Evolutionary conservation across 2,329 filamentous ascomycete genomes (phyloP), one percentile per base, ranked within the genome.

Genomic region (Alternaria longipes): DNA sequence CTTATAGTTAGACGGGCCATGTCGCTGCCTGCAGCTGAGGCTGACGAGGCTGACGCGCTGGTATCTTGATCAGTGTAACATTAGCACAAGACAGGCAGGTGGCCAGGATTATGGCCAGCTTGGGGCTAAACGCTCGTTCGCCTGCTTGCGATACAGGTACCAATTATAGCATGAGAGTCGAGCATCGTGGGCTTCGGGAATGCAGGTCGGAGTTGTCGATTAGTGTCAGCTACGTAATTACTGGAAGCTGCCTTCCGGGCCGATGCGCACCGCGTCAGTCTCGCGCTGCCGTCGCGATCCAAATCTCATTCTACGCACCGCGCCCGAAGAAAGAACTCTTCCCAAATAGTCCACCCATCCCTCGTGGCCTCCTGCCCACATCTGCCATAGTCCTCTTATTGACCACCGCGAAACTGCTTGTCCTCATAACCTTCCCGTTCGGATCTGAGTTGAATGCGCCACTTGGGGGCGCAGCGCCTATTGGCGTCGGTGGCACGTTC

Each of bases 341-440:
- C 6, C 57, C 65, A 34, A 69, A 53, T 2, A 65, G 20, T 1
- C 66, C 60, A 30, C 55, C 49, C 53, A 64, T 62, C 1, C 61
- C 53, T 49, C 58, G 28, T 30, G 52, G 54, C 26, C 54, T 62
- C 46, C 56, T 66, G 9, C 62, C 47, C 8, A 56, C n/a, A 24
- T 64, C 60, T n/a, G 45, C 18, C n/a, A 36, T 62, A 9, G 24
- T 16, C 5, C 49, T 54, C 22, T 53, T 54, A 11, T 46, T 56
- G 1, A 60, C 40, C 28, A 46, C 36, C 11, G 56, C 47, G 16
- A 54, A 57, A 2, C 18, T 24, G 16, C 32, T 40, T 22, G 52
- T 50, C 24, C 42, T 56, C n/a, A 63, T 41, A 5, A 42, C 50
- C 50, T 61, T 64, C 1, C 53, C 52, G 18, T 40, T 54, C 14